Conservation (phyloP, 352 stramenopile species). For the Globisporangium cederbergense region DNA sequence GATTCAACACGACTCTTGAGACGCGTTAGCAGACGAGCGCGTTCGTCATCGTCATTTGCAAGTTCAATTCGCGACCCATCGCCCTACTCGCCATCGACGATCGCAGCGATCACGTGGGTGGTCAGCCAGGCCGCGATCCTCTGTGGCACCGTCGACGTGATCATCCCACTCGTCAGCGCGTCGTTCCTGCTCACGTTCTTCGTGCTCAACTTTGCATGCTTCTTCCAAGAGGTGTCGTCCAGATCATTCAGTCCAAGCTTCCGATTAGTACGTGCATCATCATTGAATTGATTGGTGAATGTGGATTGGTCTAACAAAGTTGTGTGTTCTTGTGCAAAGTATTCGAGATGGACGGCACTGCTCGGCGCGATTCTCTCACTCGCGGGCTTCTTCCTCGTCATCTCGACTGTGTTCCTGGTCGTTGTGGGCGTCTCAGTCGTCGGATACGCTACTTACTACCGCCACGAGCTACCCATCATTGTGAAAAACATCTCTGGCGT, state of each 20-base stretch:
- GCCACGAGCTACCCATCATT: constrained; percentile 22
- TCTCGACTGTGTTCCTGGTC: constrained; percentile 37
- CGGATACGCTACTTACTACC: constrained; percentile 27
- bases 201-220: constrained; percentile 51
- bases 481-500: constrained; percentile 4
- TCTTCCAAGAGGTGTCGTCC: constrained; percentile 48
- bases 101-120: constrained; percentile 23
- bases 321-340: constrained; percentile 20
- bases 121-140: constrained; percentile 30
- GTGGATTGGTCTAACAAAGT: neutral
- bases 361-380: constrained; percentile 40
- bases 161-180: constrained; percentile 38
- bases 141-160: constrained; percentile 36
- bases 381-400: constrained; percentile 36
- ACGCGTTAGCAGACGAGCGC: neutral
- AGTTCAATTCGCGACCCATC: neutral
- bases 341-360: constrained; percentile 50
- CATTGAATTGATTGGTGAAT: neutral
- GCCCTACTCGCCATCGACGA: neutral
- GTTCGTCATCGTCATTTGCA: neutral
- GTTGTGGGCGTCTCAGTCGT: constrained; percentile 23
- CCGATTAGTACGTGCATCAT: constrained; percentile 30
- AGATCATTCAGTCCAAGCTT: constrained; percentile 35
- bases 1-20: constrained; percentile 2
- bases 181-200: constrained; percentile 48